phyloP scores from a whole-genome alignment of 106 monocot species.

The Dioscorea dumetorum region DNA sequence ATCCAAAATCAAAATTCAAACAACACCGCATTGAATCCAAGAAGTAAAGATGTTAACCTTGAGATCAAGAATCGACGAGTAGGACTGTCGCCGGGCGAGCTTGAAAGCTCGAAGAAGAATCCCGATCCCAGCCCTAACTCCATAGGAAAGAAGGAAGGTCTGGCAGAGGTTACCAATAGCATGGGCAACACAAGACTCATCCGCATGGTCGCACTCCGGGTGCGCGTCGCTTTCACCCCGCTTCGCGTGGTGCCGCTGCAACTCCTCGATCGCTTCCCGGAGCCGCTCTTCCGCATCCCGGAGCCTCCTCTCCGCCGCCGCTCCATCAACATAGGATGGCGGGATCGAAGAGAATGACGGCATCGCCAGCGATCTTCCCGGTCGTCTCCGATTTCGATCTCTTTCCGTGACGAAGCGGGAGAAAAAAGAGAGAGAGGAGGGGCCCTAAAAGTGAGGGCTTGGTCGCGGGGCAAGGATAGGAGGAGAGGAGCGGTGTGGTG shows the following conservation, averaged over 20 bases:
- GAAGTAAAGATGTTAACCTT: conserved; percentile 31
- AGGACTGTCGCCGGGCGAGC: conserved; percentile 76
- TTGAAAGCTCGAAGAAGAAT: conserved; percentile 96
- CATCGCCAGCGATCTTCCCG: neutral
- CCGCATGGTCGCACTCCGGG: conserved; percentile 59
- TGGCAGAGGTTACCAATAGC: conserved; percentile 94
- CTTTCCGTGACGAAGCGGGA: too few relatives aligned
- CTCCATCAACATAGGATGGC: neutral
- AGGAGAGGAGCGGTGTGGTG: too few relatives aligned
- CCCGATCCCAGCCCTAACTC: conserved; percentile 93
- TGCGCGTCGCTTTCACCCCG: conserved; percentile 4
- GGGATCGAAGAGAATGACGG: conserved; percentile 1
- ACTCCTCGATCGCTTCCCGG: conserved; percentile 79
- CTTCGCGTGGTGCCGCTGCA: conserved; percentile 57
- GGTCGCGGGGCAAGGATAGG: too few relatives aligned
- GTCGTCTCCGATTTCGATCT: too few relatives aligned
- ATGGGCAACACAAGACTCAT: conserved; percentile 77
- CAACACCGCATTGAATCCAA: neutral
- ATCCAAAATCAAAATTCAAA: neutral
- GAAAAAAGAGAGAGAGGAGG: too few relatives aligned
- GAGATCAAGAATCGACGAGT: conserved; percentile 84
- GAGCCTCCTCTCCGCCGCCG: conserved; percentile 38
- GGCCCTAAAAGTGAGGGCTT: too few relatives aligned
- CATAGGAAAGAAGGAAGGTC: conserved; percentile 90
- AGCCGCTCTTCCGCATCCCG: conserved; percentile 77